Base-by-base conservation (phyloP, 106 monocot species). In the Cymbidium sinense region DNA sequence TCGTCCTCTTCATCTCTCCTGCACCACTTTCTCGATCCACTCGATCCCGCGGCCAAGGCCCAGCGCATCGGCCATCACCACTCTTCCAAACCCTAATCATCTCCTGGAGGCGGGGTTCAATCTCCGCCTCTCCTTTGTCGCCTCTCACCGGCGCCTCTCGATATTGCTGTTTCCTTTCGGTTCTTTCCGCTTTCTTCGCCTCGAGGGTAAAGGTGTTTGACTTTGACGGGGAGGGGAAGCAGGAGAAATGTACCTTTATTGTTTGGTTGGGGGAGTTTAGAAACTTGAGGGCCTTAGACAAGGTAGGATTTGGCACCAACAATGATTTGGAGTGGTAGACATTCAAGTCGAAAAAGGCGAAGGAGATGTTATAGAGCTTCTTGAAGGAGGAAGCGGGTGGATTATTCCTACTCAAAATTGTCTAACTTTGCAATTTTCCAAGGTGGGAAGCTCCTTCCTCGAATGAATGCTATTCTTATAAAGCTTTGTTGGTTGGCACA, bases 21-120 rank as follows among this genome's bases (percentile, higher is more conserved):
- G 0, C 72, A 74, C 3, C 74, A 74, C 43, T 74, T 74, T 23
- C 43, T 44, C 74, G 74, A 74, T 25, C 74, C 74, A 41, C 27
- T 74, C 27, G 74, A 74, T 12, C 74, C 74, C 28, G 43, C 74
- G 3, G 41, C 74, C 43, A 74, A 74, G 43, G 74, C 74, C 43
- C 74, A 74, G 11, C 74, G 74, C 74, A 74, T 74, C 43, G 74
- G 74, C 74, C 74, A 28, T 0, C 41, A 27, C 43, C 41, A 41
- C 36, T 29, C 71, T 4, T 36, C 71, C 37, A 71, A 71, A 37
- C 71, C 71, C 71, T 71, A 71, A 71, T n/a, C 69, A 61, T 25
- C 61, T 0, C 58, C 1, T 61, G n/a, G 8, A 7, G 0, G 8
- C 10, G 61, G 61, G 25, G 61, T 23, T 61, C 25, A 6, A 13